Percentiles rank a stretch among this genome's conserved stretches.
Evolutionary conservation across 208 protist genomes (phyloP).

Genomic region (Acanthamoeba healyi): DNA sequence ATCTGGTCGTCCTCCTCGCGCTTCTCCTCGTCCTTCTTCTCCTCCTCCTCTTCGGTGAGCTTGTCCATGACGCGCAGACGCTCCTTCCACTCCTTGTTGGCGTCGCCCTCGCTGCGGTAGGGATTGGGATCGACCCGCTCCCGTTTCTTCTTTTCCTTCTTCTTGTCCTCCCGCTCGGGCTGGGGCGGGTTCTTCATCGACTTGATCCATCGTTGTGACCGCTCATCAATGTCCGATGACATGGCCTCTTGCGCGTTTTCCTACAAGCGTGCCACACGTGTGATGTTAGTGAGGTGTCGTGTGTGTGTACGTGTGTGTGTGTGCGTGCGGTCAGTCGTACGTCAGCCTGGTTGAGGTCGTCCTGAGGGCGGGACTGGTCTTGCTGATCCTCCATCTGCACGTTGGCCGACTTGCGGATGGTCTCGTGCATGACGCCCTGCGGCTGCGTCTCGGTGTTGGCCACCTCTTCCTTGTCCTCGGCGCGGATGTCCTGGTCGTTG

Average conservation of each 20-base stretch:
- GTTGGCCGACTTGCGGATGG: conserved; percentile 26
- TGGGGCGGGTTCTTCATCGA: conserved; percentile 30
- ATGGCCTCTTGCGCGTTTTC: neutral
- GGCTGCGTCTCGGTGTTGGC: conserved; percentile 3
- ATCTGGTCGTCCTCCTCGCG: conserved; percentile 88
- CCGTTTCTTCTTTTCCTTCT: conserved; percentile 39
- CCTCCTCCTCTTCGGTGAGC: conserved; percentile 82
- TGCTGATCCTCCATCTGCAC: conserved; percentile 61
- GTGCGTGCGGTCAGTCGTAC: too few species aligned
- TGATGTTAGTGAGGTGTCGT: too few species aligned
- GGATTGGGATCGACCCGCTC: conserved; percentile 86
- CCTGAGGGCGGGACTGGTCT: conserved; percentile 33
- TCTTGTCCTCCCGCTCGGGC: conserved; percentile 9
- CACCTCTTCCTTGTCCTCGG: conserved; percentile 76
- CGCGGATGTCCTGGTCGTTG: neutral
- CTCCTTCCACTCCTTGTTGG: conserved; percentile 89
- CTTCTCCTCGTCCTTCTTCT: conserved; percentile 89
- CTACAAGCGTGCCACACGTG: neutral
- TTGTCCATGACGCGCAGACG: conserved; percentile 88
- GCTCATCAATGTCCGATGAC: conserved; percentile 43
- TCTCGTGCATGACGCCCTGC: conserved; percentile 56
- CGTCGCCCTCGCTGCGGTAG: conserved; percentile 84
- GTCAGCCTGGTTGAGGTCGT: conserved; percentile 28
- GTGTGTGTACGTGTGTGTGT: too few species aligned
- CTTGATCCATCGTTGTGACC: conserved; percentile 59